Conservation (phyloP, 257 asterid genomes). For the Ilex aquifolium region DNA sequence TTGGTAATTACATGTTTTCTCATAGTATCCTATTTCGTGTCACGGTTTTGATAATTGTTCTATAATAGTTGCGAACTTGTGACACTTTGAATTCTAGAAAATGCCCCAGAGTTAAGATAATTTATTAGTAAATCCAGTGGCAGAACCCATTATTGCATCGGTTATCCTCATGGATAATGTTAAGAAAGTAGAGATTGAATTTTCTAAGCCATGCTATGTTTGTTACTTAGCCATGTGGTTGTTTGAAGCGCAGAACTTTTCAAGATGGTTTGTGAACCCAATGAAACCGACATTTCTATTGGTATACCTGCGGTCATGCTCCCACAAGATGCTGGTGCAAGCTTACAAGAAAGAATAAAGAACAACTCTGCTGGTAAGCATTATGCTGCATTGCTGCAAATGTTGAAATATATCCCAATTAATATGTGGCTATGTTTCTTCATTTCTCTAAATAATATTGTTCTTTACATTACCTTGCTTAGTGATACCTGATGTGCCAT, state of each 20-base stretch:
- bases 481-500: not conserved
- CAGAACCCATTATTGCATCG: too few relatives aligned
- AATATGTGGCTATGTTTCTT: too few relatives aligned
- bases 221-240: not conserved
- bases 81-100: too few relatives aligned
- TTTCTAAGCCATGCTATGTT: too few relatives aligned
- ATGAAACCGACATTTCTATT: constrained; percentile 55
- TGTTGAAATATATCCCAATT: not conserved
- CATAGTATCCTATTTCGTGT: too few relatives aligned
- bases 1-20: too few relatives aligned
- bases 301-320: constrained; percentile 91
- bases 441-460: not conserved
- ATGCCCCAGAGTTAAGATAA: too few relatives aligned
- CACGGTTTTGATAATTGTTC: too few relatives aligned
- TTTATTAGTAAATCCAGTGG: too few relatives aligned
- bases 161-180: too few relatives aligned
- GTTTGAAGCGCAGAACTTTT: constrained; percentile 63
- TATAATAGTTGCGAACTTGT: too few relatives aligned
- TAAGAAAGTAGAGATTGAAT: too few relatives aligned
- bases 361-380: constrained; percentile 63
- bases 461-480: not conserved
- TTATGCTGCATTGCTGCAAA: not conserved
- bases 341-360: constrained; percentile 40
- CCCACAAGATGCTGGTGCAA: constrained; percentile 84
- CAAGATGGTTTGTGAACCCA: constrained; percentile 96